These are phyloP conservation scores for Mycosarcoma mackinlayi DNA, from an alignment of 1,284 basidiomycete species.

Conservation along the genomic window DNA sequence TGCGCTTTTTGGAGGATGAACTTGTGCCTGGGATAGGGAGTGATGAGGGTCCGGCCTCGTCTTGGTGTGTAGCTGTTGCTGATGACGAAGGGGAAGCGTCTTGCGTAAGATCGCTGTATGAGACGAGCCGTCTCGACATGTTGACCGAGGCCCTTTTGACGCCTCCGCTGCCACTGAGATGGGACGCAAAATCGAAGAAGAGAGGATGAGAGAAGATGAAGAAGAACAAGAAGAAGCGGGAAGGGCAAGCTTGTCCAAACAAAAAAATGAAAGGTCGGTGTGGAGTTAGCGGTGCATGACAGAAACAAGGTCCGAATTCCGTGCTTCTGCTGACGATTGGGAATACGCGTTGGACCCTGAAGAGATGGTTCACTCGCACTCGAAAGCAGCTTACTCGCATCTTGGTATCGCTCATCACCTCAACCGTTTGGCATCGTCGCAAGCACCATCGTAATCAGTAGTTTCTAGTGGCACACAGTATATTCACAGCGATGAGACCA, in stretches of 20 bases:
- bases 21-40: background rate
- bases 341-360: background rate
- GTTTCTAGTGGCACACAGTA: too few relatives aligned
- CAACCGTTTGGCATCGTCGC: too few relatives aligned
- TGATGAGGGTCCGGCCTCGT: slow-evolving; percentile 1
- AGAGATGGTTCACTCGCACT: too few relatives aligned
- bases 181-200: background rate
- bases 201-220: background rate
- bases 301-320: background rate
- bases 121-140: slow-evolving; percentile 30
- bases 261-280: too few relatives aligned
- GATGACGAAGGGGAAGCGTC: background rate
- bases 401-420: too few relatives aligned
- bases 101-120: slow-evolving; percentile 25
- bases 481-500: too few relatives aligned
- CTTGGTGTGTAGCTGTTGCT: background rate
- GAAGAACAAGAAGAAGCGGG: background rate
- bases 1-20: background rate
- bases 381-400: too few relatives aligned
- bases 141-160: background rate
- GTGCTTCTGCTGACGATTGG: background rate
- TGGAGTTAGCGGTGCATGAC: background rate
- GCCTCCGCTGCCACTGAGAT: too few relatives aligned
- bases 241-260: too few relatives aligned
- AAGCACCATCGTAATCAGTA: background rate